These are phyloP conservation scores for Zygoascus meyerae DNA, from an alignment of 1,139 yeast genomes.

Conservation along the genomic window DNA sequence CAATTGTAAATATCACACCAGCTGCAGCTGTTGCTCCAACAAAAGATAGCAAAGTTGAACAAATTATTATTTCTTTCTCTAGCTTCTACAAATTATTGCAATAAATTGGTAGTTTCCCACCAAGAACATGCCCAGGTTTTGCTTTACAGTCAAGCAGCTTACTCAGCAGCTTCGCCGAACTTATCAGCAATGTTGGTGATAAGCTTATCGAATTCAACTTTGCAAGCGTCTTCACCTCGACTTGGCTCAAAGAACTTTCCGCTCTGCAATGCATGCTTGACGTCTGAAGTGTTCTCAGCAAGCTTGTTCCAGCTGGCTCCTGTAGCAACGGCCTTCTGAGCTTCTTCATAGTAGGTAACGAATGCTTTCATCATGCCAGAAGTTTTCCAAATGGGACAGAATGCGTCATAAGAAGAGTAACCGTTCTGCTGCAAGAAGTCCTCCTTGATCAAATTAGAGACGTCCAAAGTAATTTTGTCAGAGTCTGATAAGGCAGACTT, in stretches of 20 bases:
- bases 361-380: slow-evolving; percentile 96
- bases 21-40: too few relatives aligned
- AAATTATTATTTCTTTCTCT: too few relatives aligned
- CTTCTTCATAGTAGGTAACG: slow-evolving; percentile 87
- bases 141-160: slow-evolving; percentile 22
- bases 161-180: slow-evolving; percentile 94
- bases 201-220: slow-evolving; percentile 70
- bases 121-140: neutral
- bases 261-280: slow-evolving; percentile 88
- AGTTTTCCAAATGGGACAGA: slow-evolving; percentile 99
- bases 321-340: slow-evolving; percentile 90
- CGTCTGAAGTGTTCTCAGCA: slow-evolving; percentile 79
- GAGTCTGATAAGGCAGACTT: slow-evolving; percentile 94
- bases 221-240: slow-evolving; percentile 74
- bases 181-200: slow-evolving; percentile 74
- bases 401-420: slow-evolving; percentile 94
- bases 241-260: slow-evolving; percentile 96
- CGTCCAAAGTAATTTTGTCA: slow-evolving; percentile 94
- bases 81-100: too few relatives aligned
- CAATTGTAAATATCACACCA: too few relatives aligned
- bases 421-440: slow-evolving; percentile 99
- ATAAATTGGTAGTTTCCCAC: too few relatives aligned
- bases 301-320: slow-evolving; percentile 95
- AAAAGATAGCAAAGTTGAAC: too few relatives aligned
- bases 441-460: slow-evolving; percentile 84